Conservation (phyloP, 768 basidiomycete species). For the Jaapia argillacea region DNA sequence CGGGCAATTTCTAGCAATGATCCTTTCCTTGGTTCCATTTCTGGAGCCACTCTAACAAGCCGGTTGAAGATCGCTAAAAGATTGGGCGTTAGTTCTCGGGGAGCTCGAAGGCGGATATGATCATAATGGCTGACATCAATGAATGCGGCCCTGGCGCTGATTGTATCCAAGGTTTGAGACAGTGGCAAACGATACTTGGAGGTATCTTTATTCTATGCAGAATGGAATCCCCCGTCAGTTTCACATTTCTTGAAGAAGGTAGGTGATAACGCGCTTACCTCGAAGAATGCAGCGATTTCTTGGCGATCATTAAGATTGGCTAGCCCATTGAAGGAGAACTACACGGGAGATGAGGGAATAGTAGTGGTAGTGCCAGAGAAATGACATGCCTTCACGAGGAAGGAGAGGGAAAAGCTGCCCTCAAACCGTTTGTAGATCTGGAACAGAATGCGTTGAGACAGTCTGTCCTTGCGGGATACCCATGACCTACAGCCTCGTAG, state of each 20-base stretch:
- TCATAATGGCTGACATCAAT: constrained; percentile 47
- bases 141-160: constrained; percentile 50
- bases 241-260: constrained; percentile 4
- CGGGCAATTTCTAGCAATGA: no score
- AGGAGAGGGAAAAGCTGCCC: constrained; percentile 51
- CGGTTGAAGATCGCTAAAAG: no score
- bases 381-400: constrained; percentile 44
- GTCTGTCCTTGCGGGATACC: no score
- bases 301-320: constrained; percentile 61
- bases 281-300: constrained; percentile 62
- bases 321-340: constrained; percentile 34
- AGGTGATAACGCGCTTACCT: no score
- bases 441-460: no score
- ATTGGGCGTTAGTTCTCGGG: no score
- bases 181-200: constrained; percentile 58
- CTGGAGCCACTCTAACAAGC: no score
- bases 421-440: constrained; percentile 62
- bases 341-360: constrained; percentile 9
- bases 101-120: no score
- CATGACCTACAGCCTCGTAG: constrained; percentile 52
- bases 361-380: neutral
- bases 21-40: no score
- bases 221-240: constrained; percentile 8
- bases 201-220: constrained; percentile 47
- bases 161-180: constrained; percentile 58